phyloP scores from a whole-genome alignment of 371 early-diverging fungal genomes.

The Zychaea mexicana region DNA sequence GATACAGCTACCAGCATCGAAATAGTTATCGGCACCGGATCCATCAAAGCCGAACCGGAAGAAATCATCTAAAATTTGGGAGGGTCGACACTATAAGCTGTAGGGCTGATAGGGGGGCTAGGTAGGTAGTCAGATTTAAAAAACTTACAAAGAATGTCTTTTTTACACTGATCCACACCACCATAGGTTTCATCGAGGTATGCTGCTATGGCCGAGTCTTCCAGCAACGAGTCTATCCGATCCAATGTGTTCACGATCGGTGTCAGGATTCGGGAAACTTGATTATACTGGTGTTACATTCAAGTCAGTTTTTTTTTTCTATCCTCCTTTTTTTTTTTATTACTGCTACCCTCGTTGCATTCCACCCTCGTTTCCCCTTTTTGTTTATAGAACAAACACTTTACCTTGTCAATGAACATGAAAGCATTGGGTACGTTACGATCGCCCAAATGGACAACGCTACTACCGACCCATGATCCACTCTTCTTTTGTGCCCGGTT shows the following conservation, averaged over 20 bases:
- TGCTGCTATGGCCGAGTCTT: conserved; percentile 51
- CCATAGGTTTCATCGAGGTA: conserved; percentile 78
- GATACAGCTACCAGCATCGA: conserved; percentile 95
- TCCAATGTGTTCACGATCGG: conserved; percentile 83
- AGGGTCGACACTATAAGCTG: too few relatives aligned
- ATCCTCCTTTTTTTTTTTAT: not conserved
- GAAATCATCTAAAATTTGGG: conserved; percentile 70
- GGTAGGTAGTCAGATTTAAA: not conserved
- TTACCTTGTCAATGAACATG: conserved; percentile 93
- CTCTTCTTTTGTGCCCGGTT: conserved; percentile 83
- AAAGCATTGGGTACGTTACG: conserved; percentile 91
- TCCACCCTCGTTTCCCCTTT: too few relatives aligned
- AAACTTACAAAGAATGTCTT: conserved; percentile 67
- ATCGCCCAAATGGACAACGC: conserved; percentile 96
- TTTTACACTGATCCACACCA: conserved; percentile 62
- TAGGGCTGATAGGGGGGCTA: too few relatives aligned
- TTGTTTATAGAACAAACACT: not conserved
- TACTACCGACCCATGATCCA: conserved; percentile 92
- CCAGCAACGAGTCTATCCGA: conserved; percentile 62
- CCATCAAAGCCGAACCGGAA: conserved; percentile 96
- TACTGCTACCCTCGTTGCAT: too few relatives aligned
- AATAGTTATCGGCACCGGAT: conserved; percentile 93
- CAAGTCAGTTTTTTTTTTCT: not conserved
- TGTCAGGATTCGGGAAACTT: conserved; percentile 92
- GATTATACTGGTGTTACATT: conserved; percentile 72